Base-by-base conservation (phyloP, 2,329 filamentous ascomycete genomes). In the Didymella arachidicola region DNA sequence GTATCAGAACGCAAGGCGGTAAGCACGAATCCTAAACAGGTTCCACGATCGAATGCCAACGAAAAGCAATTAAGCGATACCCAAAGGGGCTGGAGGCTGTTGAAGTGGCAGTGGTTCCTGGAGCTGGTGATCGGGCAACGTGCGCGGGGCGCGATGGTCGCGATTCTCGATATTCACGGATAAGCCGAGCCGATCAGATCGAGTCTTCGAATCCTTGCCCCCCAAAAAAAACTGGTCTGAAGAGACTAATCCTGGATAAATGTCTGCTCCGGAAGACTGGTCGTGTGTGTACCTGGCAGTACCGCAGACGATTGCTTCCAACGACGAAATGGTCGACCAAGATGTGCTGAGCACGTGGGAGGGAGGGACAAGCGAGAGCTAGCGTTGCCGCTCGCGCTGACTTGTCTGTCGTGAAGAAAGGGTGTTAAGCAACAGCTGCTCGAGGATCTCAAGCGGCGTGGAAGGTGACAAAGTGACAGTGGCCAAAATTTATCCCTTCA, bases 41-140 rank as follows among this genome's bases (percentile, higher is more conserved):
- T 59, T 66, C 57, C 39, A 64, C 62, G 66, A 66, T 58, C 45
- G 45, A 57, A 55, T 61, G 62, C 63, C 45, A 57, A 62, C 52
- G 60, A 60, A 60, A 60, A 36, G 18, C 30, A 49, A 36, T 26
- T 11, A n/a, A 29, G 27, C 44, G 26, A 53, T 22, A 14, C 53
- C 44, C 26, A 27, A 46, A 27, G 11, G 26, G 22, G 29, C 29
- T 10, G 10, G 11, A 42, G n/a, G 26, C 25, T 38, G 25, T 30
- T 19, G 22, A 36, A 39, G 25, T 43, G 30, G 38, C 26, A 19
- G 44, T 32, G 26, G 43, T 45, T 27, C 34, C 53, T 48, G 61
- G 65, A 56, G 55, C 34, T 42, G 55, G 59, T 52, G 61, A 68
- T 68, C 63, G 65, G 60, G 48, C 19, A 29, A 26, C 45, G 53